Evolutionary conservation across 305 asterid genomes (phyloP).

Genomic region (Ajuga reptans): DNA sequence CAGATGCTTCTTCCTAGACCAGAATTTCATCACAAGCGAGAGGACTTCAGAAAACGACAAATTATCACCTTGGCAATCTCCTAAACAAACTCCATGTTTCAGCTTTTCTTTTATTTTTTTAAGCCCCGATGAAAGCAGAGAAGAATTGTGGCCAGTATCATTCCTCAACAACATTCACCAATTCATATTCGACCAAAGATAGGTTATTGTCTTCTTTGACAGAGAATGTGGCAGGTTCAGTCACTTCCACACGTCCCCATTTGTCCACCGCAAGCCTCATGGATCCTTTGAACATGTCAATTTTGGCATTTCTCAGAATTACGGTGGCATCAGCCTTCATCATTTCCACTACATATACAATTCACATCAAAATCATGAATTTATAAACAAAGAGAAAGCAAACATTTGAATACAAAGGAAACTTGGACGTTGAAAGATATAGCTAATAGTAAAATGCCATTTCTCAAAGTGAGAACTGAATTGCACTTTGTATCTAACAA

Average conservation of each 20-base stretch:
- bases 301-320: conserved; percentile 40
- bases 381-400: not conserved
- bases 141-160: conserved; percentile 17
- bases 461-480: not conserved
- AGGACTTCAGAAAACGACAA: conserved; percentile 24
- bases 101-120: conserved; percentile 22
- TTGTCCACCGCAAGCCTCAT: conserved; percentile 52
- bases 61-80: conserved; percentile 29
- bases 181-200: conserved; percentile 38
- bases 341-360: conserved; percentile 34
- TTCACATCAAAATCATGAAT: not conserved
- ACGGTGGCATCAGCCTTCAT: conserved; percentile 39
- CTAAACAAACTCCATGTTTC: conserved; percentile 27
- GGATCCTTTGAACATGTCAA: conserved; percentile 49
- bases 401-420: not conserved
- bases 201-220: conserved; percentile 47
- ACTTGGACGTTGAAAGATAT: not conserved
- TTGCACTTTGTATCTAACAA: not conserved
- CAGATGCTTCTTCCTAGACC: conserved; percentile 26
- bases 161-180: conserved; percentile 38
- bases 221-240: conserved; percentile 39
- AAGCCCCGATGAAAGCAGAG: conserved; percentile 2
- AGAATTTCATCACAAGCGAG: conserved; percentile 14
- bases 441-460: not conserved
- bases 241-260: conserved; percentile 46